Evolutionary conservation across 2,329 filamentous ascomycete species (phyloP), one percentile per base, ranked within the genome.

Genomic region (Dichotomopilus funicola): DNA sequence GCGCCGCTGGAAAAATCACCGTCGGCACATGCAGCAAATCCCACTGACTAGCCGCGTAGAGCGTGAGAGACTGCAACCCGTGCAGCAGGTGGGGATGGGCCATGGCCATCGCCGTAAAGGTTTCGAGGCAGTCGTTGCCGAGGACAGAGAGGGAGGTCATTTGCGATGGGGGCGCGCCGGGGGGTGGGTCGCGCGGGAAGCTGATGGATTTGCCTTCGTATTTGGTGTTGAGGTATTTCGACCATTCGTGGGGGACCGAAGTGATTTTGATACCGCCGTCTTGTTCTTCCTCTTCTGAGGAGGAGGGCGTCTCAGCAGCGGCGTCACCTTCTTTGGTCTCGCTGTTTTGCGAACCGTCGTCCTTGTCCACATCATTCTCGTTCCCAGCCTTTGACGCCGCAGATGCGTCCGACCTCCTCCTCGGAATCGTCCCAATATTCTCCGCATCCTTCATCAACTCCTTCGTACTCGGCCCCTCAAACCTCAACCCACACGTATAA

Each of bases 91-190:
- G 53, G 43, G 35, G 35, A 5, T 59, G 40, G 45, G 57, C 57
- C 5, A 56, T 11, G 6, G 53, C 47, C 3, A 59, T 35, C 9
- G 48, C 40, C 12, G 31, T 31, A 10, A 56, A 34, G 8, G 42
- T 51, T 6, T 56, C 41, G n/a, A 59, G 19, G 19, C 50, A 53
- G 33, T 59, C 57, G 43, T 59, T 59, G 37, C 54, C 57, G 36
- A 59, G 37, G 35, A 56, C 54, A 8, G 48, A n/a, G 19, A 59
- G 37, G 4, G 19, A 31, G 7, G 19, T 43, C 47, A 56, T 40
- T 2, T n/a, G 6, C 3, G 48, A 47, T 1, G 48, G 49, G 1
- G 53, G 48, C 3, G 11, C 33, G 41, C 37, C 13, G 12, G 6
- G 9, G 3, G 8, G n/a, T 1, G 4, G 12, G 31, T 38, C 33